phyloP scores from a whole-genome alignment of 1,139 yeast genomes.

The Saccharomyces hybrid region DNA sequence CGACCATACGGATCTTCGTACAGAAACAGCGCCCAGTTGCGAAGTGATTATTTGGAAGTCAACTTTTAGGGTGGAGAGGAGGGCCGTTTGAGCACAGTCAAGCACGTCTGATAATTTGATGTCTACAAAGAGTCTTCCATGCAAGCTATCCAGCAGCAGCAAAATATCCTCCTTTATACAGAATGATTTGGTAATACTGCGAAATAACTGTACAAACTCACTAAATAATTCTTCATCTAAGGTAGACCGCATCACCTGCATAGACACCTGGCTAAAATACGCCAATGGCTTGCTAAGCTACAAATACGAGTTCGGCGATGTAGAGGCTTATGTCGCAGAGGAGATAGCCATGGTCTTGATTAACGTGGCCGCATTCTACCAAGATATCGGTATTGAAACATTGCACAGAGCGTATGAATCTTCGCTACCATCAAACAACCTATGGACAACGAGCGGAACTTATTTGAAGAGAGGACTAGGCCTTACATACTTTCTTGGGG shows the following conservation, averaged over 20 bases:
- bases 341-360: background rate
- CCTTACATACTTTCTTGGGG: background rate
- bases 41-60: background rate
- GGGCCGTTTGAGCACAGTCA: background rate
- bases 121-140: background rate
- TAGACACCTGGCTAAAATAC: background rate
- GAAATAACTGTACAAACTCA: background rate
- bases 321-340: background rate
- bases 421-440: background rate
- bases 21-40: background rate
- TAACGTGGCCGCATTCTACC: background rate
- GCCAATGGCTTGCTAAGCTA: background rate
- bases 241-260: background rate
- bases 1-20: background rate
- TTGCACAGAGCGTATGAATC: background rate
- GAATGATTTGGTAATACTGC: background rate
- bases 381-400: background rate
- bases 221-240: background rate
- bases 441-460: slow-evolving; percentile 1
- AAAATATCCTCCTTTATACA: background rate
- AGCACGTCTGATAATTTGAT: background rate
- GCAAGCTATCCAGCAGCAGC: background rate
- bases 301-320: background rate
- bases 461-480: slow-evolving; percentile 2
- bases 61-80: background rate